Conservation (phyloP, 2,329 filamentous ascomycete species). For the Lecanicillium sp. region DNA sequence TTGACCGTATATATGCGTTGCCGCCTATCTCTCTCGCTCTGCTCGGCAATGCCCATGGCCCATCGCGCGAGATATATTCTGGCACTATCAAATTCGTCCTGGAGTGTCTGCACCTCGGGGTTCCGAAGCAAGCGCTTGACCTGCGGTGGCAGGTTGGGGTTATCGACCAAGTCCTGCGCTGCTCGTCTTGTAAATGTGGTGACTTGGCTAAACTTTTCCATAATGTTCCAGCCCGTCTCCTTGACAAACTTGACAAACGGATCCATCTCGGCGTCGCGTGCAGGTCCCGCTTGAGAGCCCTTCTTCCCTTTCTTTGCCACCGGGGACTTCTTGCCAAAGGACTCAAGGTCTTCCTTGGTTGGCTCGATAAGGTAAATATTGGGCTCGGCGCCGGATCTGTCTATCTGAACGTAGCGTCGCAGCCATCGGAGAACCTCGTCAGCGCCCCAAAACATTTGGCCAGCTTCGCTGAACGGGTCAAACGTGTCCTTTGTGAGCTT, state of each 20-base stretch:
- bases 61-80: constrained; percentile 89
- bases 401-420: constrained; percentile 72
- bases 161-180: constrained; percentile 85
- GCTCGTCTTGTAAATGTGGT: constrained; percentile 92
- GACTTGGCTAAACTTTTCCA: constrained; percentile 95
- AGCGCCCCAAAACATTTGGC: constrained; percentile 93
- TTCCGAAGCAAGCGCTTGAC: constrained; percentile 78
- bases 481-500: constrained; percentile 76
- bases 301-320: constrained; percentile 21
- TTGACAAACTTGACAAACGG: constrained; percentile 90
- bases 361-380: constrained; percentile 91
- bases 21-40: constrained; percentile 80
- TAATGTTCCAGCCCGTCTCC: constrained; percentile 89
- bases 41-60: constrained; percentile 98
- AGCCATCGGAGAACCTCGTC: constrained; percentile 93
- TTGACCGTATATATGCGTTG: constrained; percentile 88
- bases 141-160: constrained; percentile 84
- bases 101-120: constrained; percentile 87
- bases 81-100: constrained; percentile 96
- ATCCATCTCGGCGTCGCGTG: constrained; percentile 72
- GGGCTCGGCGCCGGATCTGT: constrained; percentile 77
- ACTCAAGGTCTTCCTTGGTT: constrained; percentile 70
- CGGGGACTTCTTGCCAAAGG: constrained; percentile 63
- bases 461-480: constrained; percentile 79
- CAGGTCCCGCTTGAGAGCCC: constrained; percentile 26